These are phyloP conservation scores for Fusarium albidum DNA, from an alignment of 2,329 filamentous ascomycete species.

Conservation along the genomic window DNA sequence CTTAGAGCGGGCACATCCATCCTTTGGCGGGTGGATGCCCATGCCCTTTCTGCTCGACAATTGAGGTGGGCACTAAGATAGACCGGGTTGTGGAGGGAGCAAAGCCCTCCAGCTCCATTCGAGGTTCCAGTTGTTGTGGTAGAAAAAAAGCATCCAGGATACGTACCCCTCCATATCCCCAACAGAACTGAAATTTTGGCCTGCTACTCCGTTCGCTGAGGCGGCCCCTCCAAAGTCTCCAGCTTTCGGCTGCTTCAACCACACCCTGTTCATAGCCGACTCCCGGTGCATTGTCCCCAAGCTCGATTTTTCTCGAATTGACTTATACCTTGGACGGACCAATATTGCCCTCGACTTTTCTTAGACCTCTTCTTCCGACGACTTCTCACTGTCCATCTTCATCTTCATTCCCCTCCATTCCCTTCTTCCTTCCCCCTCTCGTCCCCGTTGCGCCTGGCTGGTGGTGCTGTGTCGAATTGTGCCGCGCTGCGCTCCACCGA, in stretches of 20 bases:
- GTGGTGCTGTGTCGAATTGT: conserved; percentile 42
- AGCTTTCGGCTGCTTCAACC: conserved; percentile 33
- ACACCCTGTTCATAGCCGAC: conserved; percentile 34
- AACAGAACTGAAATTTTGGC: conserved; percentile 52
- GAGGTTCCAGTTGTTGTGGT: conserved; percentile 9
- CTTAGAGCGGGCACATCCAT: conserved; percentile 32
- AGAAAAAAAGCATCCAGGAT: conserved; percentile 35
- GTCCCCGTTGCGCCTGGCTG: conserved; percentile 40
- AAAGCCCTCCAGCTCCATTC: conserved; percentile 13
- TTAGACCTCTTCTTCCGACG: conserved; percentile 38
- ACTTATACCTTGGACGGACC: conserved; percentile 43
- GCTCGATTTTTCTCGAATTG: conserved; percentile 38
- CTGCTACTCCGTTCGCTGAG: conserved; percentile 40
- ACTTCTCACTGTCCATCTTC: conserved; percentile 39
- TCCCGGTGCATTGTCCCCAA: conserved; percentile 29
- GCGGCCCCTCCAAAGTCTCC: conserved; percentile 38
- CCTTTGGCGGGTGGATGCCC: conserved; percentile 25
- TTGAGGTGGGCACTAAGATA: conserved; percentile 35
- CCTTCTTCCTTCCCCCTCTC: conserved; percentile 29
- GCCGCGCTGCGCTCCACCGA: conserved; percentile 36
- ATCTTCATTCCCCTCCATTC: conserved; percentile 29
- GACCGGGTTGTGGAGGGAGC: conserved; percentile 36
- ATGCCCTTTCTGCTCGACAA: conserved; percentile 28
- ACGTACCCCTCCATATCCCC: conserved; percentile 49
- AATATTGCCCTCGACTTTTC: conserved; percentile 35